Evolutionary conservation across 768 basidiomycete genomes (phyloP), one percentile per base, ranked within the genome.

Genomic region (Russula ochroleuca): DNA sequence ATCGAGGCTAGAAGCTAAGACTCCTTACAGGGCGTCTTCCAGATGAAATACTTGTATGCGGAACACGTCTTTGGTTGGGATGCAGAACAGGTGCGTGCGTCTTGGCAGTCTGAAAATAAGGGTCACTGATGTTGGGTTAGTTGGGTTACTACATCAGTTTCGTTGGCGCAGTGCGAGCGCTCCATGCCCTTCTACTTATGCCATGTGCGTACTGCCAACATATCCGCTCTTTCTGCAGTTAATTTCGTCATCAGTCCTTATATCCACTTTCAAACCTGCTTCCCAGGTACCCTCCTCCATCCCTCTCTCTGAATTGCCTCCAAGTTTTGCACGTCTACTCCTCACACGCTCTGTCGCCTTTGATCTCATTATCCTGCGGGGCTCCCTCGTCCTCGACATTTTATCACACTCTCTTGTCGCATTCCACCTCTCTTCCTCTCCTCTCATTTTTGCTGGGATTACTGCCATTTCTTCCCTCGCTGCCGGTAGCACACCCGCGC

Each of bases 21-120:
- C 59, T 1, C 19, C 6, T 41, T 52, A 28, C 62, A 87, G 81
- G 90, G 88, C 19, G 73, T 92, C 1, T 87, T 85, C 72, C 85
- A 84, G 57, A 77, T 87, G 63, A 92, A 92, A 73, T 91, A 90
- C 67, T 75, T 92, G 40, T 93, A 91, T 65, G 89, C 86, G 0
- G 83, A 84, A 67, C 86, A 90, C 69, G 76, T 86, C 11, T 91
- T 86, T 69, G 72, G 76, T 13, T 91, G 90, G 90, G 80, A 78
- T 15, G 80, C 87, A 13, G 81, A 82, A 41, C 77, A 85, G 77
- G 76, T 82, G 73, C 45, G 71, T 70, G 21, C 19, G 31, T 37
- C 28, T 48, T n/a, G 49, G 15, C 28, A 37, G 13, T 17, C 23
- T 37, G 31, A 5, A 50, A 35, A 25, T 11, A 7, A 59, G 33